phyloP scores from a whole-genome alignment of 331 rosid genomes.

The Spiraea crenata region DNA sequence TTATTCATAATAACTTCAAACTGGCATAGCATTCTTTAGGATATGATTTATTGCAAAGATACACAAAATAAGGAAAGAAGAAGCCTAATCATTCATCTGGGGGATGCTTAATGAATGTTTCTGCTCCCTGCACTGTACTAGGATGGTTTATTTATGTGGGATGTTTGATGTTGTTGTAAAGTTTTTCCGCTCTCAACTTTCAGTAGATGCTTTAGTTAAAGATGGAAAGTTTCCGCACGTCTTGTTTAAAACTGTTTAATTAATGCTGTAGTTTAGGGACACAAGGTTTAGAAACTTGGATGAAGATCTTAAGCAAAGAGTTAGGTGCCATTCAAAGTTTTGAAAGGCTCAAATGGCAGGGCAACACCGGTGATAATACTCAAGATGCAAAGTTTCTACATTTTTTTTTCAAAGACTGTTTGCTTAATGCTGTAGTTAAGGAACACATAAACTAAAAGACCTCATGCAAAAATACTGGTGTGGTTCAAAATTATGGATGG shows the following conservation, averaged over 20 bases:
- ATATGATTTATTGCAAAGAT: not conserved
- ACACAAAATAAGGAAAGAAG: not conserved
- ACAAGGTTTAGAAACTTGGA: not conserved
- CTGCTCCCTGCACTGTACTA: conserved; percentile 6
- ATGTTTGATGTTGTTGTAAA: not conserved
- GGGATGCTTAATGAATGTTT: conserved; percentile 8
- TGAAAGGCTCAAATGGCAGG: conserved; percentile 6
- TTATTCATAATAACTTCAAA: conserved; percentile 20
- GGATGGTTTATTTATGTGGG: conserved; percentile 10
- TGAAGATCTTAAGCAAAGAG: conserved; percentile 1
- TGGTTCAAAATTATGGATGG: no score
- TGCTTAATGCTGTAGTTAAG: no score
- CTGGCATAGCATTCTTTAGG: conserved; percentile 19
- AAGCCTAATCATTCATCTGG: conserved; percentile 11
- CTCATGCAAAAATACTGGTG: no score
- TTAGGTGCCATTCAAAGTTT: conserved; percentile 21
- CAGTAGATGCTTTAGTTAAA: not conserved
- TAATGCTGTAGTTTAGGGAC: not conserved
- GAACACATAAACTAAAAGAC: no score
- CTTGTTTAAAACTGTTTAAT: conserved; percentile 1
- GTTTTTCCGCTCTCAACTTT: not conserved
- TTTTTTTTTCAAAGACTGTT: no score
- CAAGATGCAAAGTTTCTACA: no score
- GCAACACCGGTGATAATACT: no score
- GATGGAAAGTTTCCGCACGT: not conserved